These are phyloP conservation scores for Rhizopus sp. DNA, from an alignment of 371 early-diverging fungal species.

Conservation along the genomic window DNA sequence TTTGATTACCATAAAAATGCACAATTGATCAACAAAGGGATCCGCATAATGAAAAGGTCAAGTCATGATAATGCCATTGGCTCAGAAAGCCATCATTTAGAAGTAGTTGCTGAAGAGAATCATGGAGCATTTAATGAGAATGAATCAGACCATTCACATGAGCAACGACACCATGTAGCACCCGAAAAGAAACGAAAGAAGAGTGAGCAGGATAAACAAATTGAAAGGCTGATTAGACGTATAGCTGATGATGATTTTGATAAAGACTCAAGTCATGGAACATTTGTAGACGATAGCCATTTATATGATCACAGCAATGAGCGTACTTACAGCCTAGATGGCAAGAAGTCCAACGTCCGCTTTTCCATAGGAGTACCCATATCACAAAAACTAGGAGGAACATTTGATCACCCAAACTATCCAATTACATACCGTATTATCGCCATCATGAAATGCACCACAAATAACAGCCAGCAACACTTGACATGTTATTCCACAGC, in stretches of 20 bases:
- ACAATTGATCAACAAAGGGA: constrained; percentile 13
- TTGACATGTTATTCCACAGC: constrained; percentile 11
- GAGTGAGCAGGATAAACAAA: constrained; percentile 8
- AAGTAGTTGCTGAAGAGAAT: not conserved
- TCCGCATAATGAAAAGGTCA: constrained; percentile 5
- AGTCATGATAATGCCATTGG: not conserved
- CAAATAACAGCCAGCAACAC: not conserved
- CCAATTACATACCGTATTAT: constrained; percentile 14
- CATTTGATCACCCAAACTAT: constrained; percentile 18
- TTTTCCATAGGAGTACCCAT: constrained; percentile 16
- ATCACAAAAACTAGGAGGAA: constrained; percentile 4
- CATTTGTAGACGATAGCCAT: not conserved
- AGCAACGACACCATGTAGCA: not conserved
- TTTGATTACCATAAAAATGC: constrained; percentile 18
- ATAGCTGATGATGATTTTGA: constrained; percentile 5
- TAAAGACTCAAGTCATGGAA: not conserved
- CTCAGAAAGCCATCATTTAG: not conserved
- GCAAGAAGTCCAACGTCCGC: constrained; percentile 5
- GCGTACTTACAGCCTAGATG: constrained; percentile 4
- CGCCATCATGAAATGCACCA: constrained; percentile 8
- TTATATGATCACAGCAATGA: not conserved
- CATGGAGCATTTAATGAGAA: not conserved
- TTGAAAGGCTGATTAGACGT: constrained; percentile 9
- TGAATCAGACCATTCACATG: not conserved
- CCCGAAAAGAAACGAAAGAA: not conserved